Percentiles rank a stretch among this genome's conserved stretches.
Conservation (phyloP, 164 flowering plant species). For the Liriodendron chinense region DNA sequence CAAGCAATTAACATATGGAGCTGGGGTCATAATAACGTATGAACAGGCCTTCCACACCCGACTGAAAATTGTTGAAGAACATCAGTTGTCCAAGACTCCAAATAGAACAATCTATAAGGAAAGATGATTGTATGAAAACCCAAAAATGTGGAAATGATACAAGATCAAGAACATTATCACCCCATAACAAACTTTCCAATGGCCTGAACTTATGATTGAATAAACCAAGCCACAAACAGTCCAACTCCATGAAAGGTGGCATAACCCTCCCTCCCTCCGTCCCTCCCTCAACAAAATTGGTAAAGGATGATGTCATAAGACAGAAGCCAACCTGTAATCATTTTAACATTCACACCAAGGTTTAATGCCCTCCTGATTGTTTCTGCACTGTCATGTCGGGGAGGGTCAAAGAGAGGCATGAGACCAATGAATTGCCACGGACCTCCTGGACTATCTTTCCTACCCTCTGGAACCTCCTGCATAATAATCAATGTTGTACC, state of each 20-base stretch:
- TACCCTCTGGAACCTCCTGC: constrained; percentile 96
- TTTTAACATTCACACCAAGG: constrained; percentile 96
- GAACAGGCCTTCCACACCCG: neutral
- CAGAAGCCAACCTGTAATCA: constrained; percentile 77
- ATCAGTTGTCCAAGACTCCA: neutral
- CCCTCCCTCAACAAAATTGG: neutral
- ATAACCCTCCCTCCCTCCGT: too few species aligned
- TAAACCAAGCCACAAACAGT: too few species aligned
- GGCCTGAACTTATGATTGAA: too few species aligned
- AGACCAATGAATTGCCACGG: constrained; percentile 96
- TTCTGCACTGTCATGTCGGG: constrained; percentile 97
- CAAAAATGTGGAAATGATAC: too few species aligned
- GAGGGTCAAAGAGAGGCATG: constrained; percentile 96
- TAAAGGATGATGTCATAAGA: too few species aligned
- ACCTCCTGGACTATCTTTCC: constrained; percentile 86
- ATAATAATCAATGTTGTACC: constrained; percentile 3
- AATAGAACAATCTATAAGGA: neutral
- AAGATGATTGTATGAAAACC: neutral
- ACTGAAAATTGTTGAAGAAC: neutral
- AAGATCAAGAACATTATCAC: too few species aligned
- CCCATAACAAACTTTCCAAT: too few species aligned
- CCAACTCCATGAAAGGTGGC: too few species aligned
- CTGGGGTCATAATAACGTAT: neutral
- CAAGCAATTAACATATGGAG: neutral
- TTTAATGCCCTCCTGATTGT: constrained; percentile 93